These are phyloP conservation scores for Amoebophrya sp. DNA, from an alignment of 169 alveolate species.

Conservation along the genomic window DNA sequence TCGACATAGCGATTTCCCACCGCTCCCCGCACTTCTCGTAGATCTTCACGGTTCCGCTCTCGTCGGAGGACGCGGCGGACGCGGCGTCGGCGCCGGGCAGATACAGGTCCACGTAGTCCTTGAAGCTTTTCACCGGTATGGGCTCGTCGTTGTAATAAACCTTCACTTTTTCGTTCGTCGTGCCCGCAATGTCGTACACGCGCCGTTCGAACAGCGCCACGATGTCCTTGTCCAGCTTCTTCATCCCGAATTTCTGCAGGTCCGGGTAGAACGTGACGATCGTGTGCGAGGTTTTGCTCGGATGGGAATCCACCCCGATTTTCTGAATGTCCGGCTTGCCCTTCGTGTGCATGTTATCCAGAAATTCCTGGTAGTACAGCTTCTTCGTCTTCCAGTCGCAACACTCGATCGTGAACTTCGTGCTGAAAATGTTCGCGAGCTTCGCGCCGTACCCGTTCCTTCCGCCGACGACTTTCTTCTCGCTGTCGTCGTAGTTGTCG, in stretches of 20 bases:
- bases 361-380: constrained; percentile 39
- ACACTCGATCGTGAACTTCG: constrained; percentile 91
- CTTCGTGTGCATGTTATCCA: constrained; percentile 54
- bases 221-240: constrained; percentile 45
- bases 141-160: constrained; percentile 84
- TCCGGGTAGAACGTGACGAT: constrained; percentile 95
- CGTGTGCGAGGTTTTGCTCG: constrained; percentile 22
- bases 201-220: constrained; percentile 78
- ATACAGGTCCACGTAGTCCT: constrained; percentile 86
- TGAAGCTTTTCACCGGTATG: constrained; percentile 80
- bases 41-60: constrained; percentile 1
- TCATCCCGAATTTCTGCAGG: constrained; percentile 59
- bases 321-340: constrained; percentile 48
- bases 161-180: constrained; percentile 63
- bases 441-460: constrained; percentile 99
- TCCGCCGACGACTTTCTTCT: constrained; percentile 97
- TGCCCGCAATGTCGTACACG: constrained; percentile 98
- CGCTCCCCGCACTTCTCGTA: constrained; percentile 48
- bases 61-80: neutral
- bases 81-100: constrained; percentile 27
- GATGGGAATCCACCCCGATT: constrained; percentile 35
- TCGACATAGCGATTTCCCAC: constrained; percentile 50
- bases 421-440: constrained; percentile 94
- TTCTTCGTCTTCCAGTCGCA: constrained; percentile 80
- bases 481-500: constrained; percentile 96